These are phyloP conservation scores for Hyphopichia khmerensis DNA, from an alignment of 1,139 yeast species.

Conservation along the genomic window DNA sequence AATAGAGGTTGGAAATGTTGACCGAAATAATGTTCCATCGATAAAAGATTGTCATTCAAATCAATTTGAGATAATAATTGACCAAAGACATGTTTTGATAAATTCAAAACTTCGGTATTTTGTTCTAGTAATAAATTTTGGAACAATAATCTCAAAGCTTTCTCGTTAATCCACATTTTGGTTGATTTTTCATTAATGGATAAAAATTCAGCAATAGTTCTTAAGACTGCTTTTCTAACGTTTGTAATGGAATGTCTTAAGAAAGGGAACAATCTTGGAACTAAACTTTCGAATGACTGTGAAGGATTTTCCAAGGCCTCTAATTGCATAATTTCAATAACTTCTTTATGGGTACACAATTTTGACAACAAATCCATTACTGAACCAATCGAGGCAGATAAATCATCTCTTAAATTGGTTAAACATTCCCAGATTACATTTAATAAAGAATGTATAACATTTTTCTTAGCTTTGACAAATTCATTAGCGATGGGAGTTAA, in stretches of 20 bases:
- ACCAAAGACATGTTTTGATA: constrained; percentile 65
- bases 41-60: constrained; percentile 22
- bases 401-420: constrained; percentile 81
- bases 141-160: constrained; percentile 68
- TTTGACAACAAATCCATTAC: constrained; percentile 93
- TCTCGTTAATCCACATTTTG: constrained; percentile 78
- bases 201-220: constrained; percentile 77
- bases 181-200: constrained; percentile 63
- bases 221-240: constrained; percentile 85
- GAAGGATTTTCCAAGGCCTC: constrained; percentile 58
- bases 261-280: constrained; percentile 92
- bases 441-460: constrained; percentile 62
- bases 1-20: constrained; percentile 63
- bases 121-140: constrained; percentile 92
- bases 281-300: constrained; percentile 60
- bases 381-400: constrained; percentile 92
- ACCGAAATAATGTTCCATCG: constrained; percentile 48
- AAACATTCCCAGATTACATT: constrained; percentile 87
- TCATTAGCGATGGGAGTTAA: constrained; percentile 85
- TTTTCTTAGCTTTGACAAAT: constrained; percentile 66
- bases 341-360: constrained; percentile 79
- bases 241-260: constrained; percentile 90
- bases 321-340: constrained; percentile 65
- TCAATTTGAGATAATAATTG: constrained; percentile 51
- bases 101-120: constrained; percentile 64